A percentile compares a stretch with the other conserved stretches of the same genome.
Conservation (phyloP, 2,329 filamentous ascomycete species). For the Colletotrichum coccodes region DNA sequence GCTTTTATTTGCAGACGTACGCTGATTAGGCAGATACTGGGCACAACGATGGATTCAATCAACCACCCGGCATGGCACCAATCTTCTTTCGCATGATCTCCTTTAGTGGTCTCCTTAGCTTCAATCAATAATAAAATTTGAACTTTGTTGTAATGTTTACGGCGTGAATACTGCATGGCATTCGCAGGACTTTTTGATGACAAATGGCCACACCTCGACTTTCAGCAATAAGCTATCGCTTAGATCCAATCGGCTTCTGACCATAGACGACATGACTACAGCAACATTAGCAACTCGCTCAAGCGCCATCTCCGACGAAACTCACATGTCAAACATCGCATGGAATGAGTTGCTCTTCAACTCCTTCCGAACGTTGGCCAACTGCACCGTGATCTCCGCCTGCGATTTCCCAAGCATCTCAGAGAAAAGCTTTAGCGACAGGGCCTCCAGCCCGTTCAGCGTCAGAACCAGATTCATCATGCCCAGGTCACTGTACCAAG, state of each 20-base stretch:
- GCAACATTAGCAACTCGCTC: not conserved
- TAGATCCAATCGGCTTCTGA: conserved; percentile 19
- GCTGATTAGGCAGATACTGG: not conserved
- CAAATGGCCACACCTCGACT: not conserved
- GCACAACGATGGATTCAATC: not conserved
- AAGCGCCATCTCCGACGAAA: not conserved
- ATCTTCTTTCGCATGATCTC: not conserved
- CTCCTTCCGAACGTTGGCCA: conserved; percentile 42
- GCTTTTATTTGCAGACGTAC: not conserved
- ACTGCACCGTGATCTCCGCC: conserved; percentile 39
- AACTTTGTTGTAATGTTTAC: not conserved
- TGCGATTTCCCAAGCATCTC: conserved; percentile 40
- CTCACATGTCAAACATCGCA: conserved; percentile 38
- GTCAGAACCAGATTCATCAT: conserved; percentile 32
- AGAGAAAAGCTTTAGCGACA: conserved; percentile 41
- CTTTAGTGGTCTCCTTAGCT: not conserved
- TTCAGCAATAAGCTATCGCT: not conserved
- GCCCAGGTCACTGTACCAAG: conserved; percentile 43
- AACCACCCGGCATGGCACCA: not conserved
- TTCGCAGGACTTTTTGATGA: not conserved
- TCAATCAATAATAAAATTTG: not conserved
- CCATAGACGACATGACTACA: conserved; percentile 33
- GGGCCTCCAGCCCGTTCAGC: conserved; percentile 37
- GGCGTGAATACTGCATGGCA: not conserved
- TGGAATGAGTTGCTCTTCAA: conserved; percentile 40